Conservation (phyloP, 306 rosid genomes). For the Ormosia emarginata region DNA sequence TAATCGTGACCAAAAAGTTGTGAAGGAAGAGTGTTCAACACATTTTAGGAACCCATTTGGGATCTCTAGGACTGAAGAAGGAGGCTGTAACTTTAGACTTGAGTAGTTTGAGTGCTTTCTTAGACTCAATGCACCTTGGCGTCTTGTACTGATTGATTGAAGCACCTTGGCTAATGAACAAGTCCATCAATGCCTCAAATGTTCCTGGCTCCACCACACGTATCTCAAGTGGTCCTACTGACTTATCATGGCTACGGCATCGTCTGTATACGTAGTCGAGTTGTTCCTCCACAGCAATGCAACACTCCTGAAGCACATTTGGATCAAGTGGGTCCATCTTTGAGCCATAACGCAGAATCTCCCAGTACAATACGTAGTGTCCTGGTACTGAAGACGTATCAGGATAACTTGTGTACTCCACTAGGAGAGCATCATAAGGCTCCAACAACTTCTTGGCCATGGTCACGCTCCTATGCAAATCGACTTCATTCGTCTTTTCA, state of each 20-base stretch:
- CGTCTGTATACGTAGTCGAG: conserved; percentile 68
- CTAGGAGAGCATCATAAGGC: conserved; percentile 57
- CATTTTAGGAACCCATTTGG: conserved; percentile 55
- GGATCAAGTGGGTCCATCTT: conserved; percentile 15
- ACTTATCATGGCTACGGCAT: conserved; percentile 63
- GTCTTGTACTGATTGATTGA: conserved; percentile 94
- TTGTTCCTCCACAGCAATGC: conserved; percentile 75
- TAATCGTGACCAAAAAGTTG: neutral
- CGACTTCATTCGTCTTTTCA: conserved; percentile 83
- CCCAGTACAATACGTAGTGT: conserved; percentile 88
- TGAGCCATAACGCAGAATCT: conserved; percentile 44
- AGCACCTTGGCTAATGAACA: conserved; percentile 65
- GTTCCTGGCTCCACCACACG: conserved; percentile 82
- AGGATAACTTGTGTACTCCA: conserved; percentile 79
- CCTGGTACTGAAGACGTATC: conserved; percentile 72
- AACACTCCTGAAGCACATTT: conserved; percentile 66
- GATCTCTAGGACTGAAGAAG: conserved; percentile 76
- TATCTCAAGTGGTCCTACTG: conserved; percentile 79
- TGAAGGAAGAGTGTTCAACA: neutral
- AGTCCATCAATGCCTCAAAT: conserved; percentile 78
- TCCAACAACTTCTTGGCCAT: conserved; percentile 64
- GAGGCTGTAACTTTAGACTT: conserved; percentile 54
- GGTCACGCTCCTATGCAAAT: conserved; percentile 62
- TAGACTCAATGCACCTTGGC: conserved; percentile 78
- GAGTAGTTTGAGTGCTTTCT: conserved; percentile 60